Evolutionary conservation across 129 eudicot genomes (phyloP).

Genomic region (Logfia minima): DNA sequence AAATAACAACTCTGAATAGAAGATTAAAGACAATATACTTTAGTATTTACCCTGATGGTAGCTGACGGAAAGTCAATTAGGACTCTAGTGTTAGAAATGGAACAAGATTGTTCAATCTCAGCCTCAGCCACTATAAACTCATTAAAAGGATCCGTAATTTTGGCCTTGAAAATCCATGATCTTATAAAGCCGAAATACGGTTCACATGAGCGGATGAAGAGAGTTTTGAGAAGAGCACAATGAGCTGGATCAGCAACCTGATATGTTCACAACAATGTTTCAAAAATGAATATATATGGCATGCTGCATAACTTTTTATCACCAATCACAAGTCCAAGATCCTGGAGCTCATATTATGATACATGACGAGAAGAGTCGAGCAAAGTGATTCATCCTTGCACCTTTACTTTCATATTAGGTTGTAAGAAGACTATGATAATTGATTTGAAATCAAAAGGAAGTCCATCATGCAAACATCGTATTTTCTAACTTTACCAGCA

Average conservation of each 20-base stretch:
- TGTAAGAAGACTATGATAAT: background rate
- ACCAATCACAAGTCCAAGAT: conserved; percentile 16
- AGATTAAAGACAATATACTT: conserved; percentile 11
- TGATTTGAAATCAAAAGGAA: background rate
- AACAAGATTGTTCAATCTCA: conserved; percentile 37
- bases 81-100: conserved; percentile 41
- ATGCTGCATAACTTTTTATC: conserved; percentile 11
- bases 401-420: background rate
- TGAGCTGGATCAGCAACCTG: conserved; percentile 90
- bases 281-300: background rate
- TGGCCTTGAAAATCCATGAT: conserved; percentile 93
- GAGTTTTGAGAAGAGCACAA: conserved; percentile 68
- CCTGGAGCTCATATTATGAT: conserved; percentile 9
- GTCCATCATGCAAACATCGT: background rate
- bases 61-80: conserved; percentile 50
- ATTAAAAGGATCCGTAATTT: conserved; percentile 67
- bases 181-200: conserved; percentile 79
- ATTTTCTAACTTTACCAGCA: background rate
- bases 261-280: conserved; percentile 14
- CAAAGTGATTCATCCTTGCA: background rate
- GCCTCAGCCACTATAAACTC: conserved; percentile 71
- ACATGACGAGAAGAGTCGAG: background rate
- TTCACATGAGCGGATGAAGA: conserved; percentile 77
- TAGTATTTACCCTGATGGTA: conserved; percentile 61
- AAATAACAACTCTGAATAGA: conserved; percentile 11